Evolutionary conservation across 2,329 filamentous ascomycete species (phyloP).

Genomic region (Fusarium oxysporum): DNA sequence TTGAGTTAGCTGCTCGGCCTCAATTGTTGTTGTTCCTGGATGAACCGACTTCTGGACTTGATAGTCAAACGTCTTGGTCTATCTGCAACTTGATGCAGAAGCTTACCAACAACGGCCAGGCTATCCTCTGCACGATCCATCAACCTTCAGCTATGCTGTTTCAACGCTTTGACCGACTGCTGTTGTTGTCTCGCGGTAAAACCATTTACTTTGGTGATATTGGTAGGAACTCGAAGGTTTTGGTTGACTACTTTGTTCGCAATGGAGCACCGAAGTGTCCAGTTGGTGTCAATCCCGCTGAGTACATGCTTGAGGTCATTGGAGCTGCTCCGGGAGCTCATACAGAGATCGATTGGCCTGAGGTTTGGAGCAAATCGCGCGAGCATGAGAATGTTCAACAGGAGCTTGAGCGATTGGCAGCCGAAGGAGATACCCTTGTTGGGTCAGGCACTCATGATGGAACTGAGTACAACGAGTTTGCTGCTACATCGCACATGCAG

Average conservation of each 20-base stretch:
- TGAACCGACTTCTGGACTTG: conserved; percentile 69
- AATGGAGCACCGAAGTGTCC: conserved; percentile 68
- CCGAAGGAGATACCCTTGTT: background rate
- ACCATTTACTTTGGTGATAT: conserved; percentile 76
- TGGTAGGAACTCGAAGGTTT: conserved; percentile 63
- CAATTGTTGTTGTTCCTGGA: conserved; percentile 69
- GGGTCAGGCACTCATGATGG: background rate
- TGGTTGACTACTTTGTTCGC: conserved; percentile 70
- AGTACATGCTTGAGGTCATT: conserved; percentile 70
- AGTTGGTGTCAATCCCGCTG: conserved; percentile 71
- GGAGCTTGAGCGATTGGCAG: conserved; percentile 48
- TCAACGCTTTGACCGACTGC: conserved; percentile 65
- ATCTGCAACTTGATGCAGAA: conserved; percentile 70
- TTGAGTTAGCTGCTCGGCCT: conserved; percentile 64
- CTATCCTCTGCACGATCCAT: conserved; percentile 63
- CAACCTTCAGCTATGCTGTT: conserved; percentile 63
- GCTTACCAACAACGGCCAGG: conserved; percentile 63
- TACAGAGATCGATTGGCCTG: conserved; percentile 53
- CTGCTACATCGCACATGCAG: conserved; percentile 48
- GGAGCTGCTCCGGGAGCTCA: conserved; percentile 63
- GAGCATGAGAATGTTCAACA: conserved; percentile 49
- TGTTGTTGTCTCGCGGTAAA: conserved; percentile 70
- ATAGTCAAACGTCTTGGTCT: conserved; percentile 70
- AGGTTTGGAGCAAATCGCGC: conserved; percentile 50
- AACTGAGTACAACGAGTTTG: conserved; percentile 47